Percentiles rank a stretch among this genome's conserved stretches.
These are phyloP conservation scores for Nymphaea colorata DNA, from an alignment of 164 flowering plant genomes.

Conservation along the genomic window DNA sequence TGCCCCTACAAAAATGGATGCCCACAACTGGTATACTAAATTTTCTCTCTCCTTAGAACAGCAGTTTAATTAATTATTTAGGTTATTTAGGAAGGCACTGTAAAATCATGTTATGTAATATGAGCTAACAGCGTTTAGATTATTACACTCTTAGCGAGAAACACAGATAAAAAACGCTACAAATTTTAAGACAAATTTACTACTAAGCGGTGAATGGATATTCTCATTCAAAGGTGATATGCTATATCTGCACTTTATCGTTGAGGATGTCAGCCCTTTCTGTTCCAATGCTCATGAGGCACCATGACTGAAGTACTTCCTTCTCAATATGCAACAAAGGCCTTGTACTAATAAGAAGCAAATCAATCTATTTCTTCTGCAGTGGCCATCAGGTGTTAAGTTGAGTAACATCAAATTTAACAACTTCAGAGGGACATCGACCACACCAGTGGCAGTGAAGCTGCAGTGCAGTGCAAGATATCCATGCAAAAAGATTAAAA, in stretches of 20 bases:
- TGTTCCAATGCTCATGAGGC: too few relatives aligned
- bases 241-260: background rate
- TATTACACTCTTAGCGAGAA: background rate
- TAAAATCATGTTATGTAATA: background rate
- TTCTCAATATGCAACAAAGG: too few relatives aligned
- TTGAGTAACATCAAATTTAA: conserved; percentile 34
- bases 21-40: background rate
- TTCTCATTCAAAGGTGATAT: background rate
- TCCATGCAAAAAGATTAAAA: conserved; percentile 41
- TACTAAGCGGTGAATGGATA: too few relatives aligned
- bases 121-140: background rate
- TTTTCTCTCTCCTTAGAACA: conserved; percentile 14
- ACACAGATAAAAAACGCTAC: background rate
- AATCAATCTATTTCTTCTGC: conserved; percentile 2
- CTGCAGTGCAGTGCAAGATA: conserved; percentile 38
- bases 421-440: conserved; percentile 53
- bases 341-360: background rate
- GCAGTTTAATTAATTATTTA: background rate
- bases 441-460: conserved; percentile 34
- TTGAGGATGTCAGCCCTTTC: too few relatives aligned
- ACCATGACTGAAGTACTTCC: too few relatives aligned
- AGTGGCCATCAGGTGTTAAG: conserved; percentile 44
- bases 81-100: background rate
- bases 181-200: too few relatives aligned
- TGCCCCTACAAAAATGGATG: conserved; percentile 35